Evolutionary conservation across 345 rosid genomes (phyloP), one percentile per base, ranked within the genome.

Genomic region (Lumnitzera littorea): DNA sequence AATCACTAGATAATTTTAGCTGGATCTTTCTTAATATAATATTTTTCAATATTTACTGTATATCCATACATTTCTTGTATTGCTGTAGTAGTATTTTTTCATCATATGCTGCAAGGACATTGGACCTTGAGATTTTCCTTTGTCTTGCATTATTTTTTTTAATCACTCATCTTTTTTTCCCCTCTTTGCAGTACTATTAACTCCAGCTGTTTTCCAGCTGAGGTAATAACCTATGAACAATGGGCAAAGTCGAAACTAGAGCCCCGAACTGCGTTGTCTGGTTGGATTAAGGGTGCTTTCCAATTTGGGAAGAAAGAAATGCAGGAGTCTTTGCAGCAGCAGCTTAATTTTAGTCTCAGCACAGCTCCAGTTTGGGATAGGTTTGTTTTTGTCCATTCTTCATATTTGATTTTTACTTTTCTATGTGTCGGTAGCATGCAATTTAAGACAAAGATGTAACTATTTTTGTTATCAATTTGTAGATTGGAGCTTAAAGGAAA

Each of bases 331-430:
- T 74, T 85, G 3, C 74, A 77, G 48, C 82, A 85, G 74, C 81
- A 89, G 73, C 90, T 89, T 62, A 76, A 72, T 70, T 85, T 82
- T 70, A 69, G 71, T 73, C 88, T 92, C 50, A 57, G 79, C 80
- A 84, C 98, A 0, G 94, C 96, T 62, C 98, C 98, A 23, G 76
- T 82, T 81, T 92, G 96, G 96, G 98, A 92, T 50, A 92, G 98
- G 98, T 92, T 66, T 56, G 77, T 65, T 68, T 29, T 67, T 71
- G 31, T 27, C 41, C 46, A n/a, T 55, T 50, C 13, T 2, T 61
- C 47, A 12, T 14, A 1, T 48, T 4, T 36, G 5, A 24, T 48
- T 17, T 55, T 55, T 27, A 25, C 46, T 55, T 29, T 2, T 25
- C 58, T 25, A 14, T 4, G 10, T 11, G 31, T 23, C 23, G 15